These are phyloP conservation scores for Neurospora sp. DNA, from an alignment of 495 filamentous ascomycete genomes.

Conservation along the genomic window DNA sequence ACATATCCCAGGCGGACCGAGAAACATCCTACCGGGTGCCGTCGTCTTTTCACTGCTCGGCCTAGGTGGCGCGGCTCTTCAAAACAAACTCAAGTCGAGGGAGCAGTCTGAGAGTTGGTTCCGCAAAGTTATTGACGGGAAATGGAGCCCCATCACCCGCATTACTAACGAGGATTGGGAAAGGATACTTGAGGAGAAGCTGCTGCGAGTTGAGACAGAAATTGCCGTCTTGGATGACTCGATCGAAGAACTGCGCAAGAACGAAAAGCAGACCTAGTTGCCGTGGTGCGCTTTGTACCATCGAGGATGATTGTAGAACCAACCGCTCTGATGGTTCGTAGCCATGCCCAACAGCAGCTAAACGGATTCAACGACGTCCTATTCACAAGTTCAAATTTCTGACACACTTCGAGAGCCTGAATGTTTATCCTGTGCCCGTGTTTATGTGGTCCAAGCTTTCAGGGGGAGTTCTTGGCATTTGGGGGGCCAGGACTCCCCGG, in stretches of 20 bases:
- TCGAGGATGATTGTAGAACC: neutral
- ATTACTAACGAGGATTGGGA: conserved; percentile 75
- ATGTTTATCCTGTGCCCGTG: neutral
- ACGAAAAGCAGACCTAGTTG: conserved; percentile 5
- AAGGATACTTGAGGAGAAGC: conserved; percentile 61
- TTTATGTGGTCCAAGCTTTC: neutral
- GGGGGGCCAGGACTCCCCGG: neutral
- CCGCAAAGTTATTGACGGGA: conserved; percentile 40
- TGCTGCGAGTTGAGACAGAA: conserved; percentile 71
- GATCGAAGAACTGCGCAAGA: conserved; percentile 49
- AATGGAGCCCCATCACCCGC: conserved; percentile 72
- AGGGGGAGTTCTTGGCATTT: neutral
- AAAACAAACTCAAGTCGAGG: conserved; percentile 8
- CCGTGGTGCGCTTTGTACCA: neutral
- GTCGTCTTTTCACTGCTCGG: conserved; percentile 29
- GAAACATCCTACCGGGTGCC: conserved; percentile 31
- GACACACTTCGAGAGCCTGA: neutral
- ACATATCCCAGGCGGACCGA: conserved; percentile 26
- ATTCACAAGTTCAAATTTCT: neutral
- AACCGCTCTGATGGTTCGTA: neutral
- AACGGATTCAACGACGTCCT: neutral
- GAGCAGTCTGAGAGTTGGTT: neutral
- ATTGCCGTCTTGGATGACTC: conserved; percentile 80
- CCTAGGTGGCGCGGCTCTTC: conserved; percentile 24
- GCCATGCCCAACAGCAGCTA: neutral